phyloP scores from a whole-genome alignment of 495 filamentous ascomycete species.

The Daldinia decipiens region DNA sequence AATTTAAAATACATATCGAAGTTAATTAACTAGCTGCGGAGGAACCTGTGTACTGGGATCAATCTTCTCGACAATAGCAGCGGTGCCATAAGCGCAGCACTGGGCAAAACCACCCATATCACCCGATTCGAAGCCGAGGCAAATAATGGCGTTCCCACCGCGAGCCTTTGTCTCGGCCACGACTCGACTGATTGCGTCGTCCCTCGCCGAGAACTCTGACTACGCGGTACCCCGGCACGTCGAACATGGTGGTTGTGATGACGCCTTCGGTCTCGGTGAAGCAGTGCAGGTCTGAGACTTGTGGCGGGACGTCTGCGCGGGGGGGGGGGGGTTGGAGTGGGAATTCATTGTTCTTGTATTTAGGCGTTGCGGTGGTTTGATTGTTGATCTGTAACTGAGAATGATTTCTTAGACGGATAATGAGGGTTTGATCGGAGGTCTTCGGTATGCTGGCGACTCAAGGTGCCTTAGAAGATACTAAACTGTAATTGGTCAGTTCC shows the following conservation, averaged over 20 bases:
- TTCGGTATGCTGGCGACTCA: neutral
- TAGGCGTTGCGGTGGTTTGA: neutral
- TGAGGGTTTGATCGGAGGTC: no score
- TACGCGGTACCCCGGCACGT: conserved; percentile 68
- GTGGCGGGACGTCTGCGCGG: conserved; percentile 48
- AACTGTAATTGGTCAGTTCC: neutral
- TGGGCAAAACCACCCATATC: conserved; percentile 64
- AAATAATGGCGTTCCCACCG: conserved; percentile 70
- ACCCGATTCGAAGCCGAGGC: conserved; percentile 64
- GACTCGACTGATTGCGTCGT: conserved; percentile 64
- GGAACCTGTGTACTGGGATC: conserved; percentile 34
- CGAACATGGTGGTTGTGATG: conserved; percentile 61
- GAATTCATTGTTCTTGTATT: conserved; percentile 7
- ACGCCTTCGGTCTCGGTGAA: conserved; percentile 70
- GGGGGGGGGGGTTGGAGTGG: conserved; percentile 21
- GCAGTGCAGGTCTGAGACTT: conserved; percentile 59
- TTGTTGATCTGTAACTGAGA: neutral
- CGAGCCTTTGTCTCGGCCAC: conserved; percentile 66
- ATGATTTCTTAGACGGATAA: no score
- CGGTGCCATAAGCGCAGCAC: conserved; percentile 69
- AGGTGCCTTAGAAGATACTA: neutral
- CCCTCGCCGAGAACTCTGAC: conserved; percentile 65
- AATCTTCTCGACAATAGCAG: conserved; percentile 62
- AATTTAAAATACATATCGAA: neutral
- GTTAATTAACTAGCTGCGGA: conserved; percentile 24